Evolutionary conservation across 2,329 filamentous ascomycete species (phyloP), one percentile per base, ranked within the genome.

Genomic region (Cladophialophora yegresii): DNA sequence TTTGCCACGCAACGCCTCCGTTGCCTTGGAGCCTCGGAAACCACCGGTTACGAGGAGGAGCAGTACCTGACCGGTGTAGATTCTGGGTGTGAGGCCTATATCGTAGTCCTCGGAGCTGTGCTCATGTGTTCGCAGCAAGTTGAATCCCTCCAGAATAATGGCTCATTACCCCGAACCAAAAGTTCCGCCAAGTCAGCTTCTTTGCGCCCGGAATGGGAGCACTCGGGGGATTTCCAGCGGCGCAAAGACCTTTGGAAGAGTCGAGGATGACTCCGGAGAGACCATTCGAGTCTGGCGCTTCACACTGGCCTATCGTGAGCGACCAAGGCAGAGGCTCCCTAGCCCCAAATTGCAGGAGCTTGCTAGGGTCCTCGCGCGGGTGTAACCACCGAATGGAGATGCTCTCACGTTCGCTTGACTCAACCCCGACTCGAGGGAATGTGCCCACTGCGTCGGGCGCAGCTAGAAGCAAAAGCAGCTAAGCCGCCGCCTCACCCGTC

Each of bases 401-500:
- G 54, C 54, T 47, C 36, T 28, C 33, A 47, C 10, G 54, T 47
- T 45, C 33, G 54, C 16, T 47, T 57, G 28, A 23, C 36, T 45
- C 40, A 40, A 49, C 12, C 47, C 23, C 22, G 55, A 58, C 43
- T 58, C 26, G 40, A 58, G 40, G 23, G 30, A 12, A 20, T 32
- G 33, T 23, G 54, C 47, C 47, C 61, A 49, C 56, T 53, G 45
- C 12, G 28, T 45, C 33, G 47, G 36, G 49, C 63, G 59, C 59
- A 66, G 56, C 59, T 62, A 62, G 40, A 57, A 53, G 20, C 51
- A 20, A 55, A 58, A 51, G 23, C 12, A 50, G 54, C 59, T 61
- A 67, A 65, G 61, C 61, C 54, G 61, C 58, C 63, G 63, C 61
- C 60, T 66, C 61, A 61, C 43, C 57, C 61, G 66, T 63, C 58